A percentile compares a stretch with the other conserved stretches of the same genome.
phyloP scores from a whole-genome alignment of 805 yeast genomes.

The Starmerella geochares region DNA sequence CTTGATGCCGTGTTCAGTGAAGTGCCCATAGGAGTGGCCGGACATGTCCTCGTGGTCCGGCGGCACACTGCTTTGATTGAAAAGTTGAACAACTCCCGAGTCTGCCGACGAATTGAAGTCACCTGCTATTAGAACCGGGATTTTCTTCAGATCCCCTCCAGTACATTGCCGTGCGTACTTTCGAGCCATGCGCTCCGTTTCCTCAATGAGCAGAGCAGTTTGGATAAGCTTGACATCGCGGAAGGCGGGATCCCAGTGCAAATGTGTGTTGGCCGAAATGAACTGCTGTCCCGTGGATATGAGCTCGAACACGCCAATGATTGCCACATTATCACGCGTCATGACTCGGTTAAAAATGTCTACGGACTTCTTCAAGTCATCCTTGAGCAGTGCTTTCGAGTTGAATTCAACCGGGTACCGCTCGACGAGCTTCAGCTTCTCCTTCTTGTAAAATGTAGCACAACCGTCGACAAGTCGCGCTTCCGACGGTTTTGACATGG shows the following conservation, averaged over 20 bases:
- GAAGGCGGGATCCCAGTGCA: conserved; percentile 96
- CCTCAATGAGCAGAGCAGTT: conserved; percentile 83
- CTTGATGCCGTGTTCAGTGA: conserved; percentile 77
- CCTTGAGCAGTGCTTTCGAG: conserved; percentile 36
- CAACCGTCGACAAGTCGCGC: conserved; percentile 94
- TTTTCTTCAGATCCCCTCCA: conserved; percentile 40
- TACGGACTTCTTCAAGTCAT: conserved; percentile 81
- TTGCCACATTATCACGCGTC: conserved; percentile 89
- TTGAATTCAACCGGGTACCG: conserved; percentile 75
- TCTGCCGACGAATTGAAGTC: conserved; percentile 76
- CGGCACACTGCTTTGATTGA: conserved; percentile 70
- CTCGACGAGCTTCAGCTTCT: conserved; percentile 59
- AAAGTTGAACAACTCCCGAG: conserved; percentile 86
- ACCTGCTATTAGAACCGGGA: conserved; percentile 83
- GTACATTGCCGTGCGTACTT: conserved; percentile 35
- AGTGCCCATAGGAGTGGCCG: conserved; percentile 83
- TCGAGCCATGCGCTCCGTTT: conserved; percentile 57
- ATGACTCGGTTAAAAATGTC: conserved; percentile 92
- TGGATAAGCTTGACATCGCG: conserved; percentile 95
- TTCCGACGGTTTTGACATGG: conserved; percentile 62
- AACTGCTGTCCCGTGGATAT: conserved; percentile 58
- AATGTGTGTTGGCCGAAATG: conserved; percentile 78
- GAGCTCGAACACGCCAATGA: conserved; percentile 66
- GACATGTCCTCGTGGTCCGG: conserved; percentile 64
- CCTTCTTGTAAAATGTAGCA: conserved; percentile 74